These are phyloP conservation scores for Logfia minima DNA, from an alignment of 129 eudicot species.

Conservation along the genomic window DNA sequence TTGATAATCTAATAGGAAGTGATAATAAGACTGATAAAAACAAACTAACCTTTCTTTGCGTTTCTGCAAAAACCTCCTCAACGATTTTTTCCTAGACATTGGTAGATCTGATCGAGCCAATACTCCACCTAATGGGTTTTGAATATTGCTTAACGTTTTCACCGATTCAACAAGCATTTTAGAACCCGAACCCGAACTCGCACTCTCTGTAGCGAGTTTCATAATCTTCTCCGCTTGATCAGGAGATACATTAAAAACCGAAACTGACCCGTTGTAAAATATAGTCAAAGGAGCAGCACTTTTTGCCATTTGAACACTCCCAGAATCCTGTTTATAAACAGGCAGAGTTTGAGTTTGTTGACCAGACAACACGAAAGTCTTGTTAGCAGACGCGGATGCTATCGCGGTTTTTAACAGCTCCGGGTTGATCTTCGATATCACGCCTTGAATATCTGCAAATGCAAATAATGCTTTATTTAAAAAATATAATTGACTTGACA, in stretches of 20 bases:
- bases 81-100: conserved; percentile 51
- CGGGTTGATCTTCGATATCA: conserved; percentile 65
- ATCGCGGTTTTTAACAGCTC: conserved; percentile 59
- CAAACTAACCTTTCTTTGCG: conserved; percentile 61
- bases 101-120: conserved; percentile 49
- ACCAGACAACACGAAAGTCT: conserved; percentile 18
- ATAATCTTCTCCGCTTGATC: conserved; percentile 45
- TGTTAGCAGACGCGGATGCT: conserved; percentile 36
- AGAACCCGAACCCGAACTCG: conserved; percentile 11
- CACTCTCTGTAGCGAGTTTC: conserved; percentile 41
- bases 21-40: too few relatives aligned
- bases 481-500: not conserved
- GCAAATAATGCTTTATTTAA: not conserved
- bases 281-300: conserved; percentile 53
- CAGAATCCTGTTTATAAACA: conserved; percentile 28
- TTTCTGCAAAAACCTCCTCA: conserved; percentile 67
- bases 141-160: not conserved
- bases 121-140: conserved; percentile 22
- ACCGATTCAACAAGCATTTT: conserved; percentile 26
- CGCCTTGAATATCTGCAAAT: conserved; percentile 50
- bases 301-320: conserved; percentile 6
- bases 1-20: too few relatives aligned
- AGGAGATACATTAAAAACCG: conserved; percentile 52
- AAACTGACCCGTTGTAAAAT: conserved; percentile 63
- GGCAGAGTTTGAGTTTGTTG: conserved; percentile 34